Base-by-base conservation (phyloP, 257 asterid genomes). In the Scutellaria baicalensis region DNA sequence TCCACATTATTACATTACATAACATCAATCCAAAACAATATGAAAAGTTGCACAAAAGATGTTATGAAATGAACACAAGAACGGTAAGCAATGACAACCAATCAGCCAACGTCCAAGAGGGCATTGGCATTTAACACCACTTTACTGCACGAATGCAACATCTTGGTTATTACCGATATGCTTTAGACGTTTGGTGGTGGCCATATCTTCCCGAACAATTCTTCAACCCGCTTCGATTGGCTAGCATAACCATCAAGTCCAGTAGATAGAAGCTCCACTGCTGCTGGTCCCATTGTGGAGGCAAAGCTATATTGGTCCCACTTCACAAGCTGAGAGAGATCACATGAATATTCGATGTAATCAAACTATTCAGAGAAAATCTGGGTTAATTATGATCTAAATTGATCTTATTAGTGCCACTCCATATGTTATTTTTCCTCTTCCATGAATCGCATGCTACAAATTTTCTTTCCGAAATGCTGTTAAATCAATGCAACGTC, bases 221-320 rank as follows among this genome's bases (percentile, higher is more conserved):
- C 95, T 33, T 93, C 97, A 3, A 93, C 93, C 49, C 94, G 86
- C 66, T 78, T 82, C 6, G 93, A 75, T 64, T 93, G 96, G 71
- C 73, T 81, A 42, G 68, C 85, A 42, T 91, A 89, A 52, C 97
- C 84, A 59, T 93, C 96, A 88, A 93, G 57, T 54, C 99, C 99
- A 2, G 78, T 72, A 27, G 80, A 58, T 45, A 93, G 88, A 73
- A 93, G 99, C 79, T 87, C 96, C 71, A 83, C 89, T 0, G 96
- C 89, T 39, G 97, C 97, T 38, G 99, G 93, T 44, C 97, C 96
- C 91, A 93, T 66, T 6, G 89, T 86, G 0, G 91, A 86, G 49
- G 99, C 79, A 71, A 93, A 87, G 85, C 87, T 89, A 70, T 86
- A 73, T 36, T 91, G 95, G 60, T 93, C 99, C 99, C 97, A 93